These are phyloP conservation scores for Trametes cubensis DNA, from an alignment of 768 basidiomycete species.

Conservation along the genomic window DNA sequence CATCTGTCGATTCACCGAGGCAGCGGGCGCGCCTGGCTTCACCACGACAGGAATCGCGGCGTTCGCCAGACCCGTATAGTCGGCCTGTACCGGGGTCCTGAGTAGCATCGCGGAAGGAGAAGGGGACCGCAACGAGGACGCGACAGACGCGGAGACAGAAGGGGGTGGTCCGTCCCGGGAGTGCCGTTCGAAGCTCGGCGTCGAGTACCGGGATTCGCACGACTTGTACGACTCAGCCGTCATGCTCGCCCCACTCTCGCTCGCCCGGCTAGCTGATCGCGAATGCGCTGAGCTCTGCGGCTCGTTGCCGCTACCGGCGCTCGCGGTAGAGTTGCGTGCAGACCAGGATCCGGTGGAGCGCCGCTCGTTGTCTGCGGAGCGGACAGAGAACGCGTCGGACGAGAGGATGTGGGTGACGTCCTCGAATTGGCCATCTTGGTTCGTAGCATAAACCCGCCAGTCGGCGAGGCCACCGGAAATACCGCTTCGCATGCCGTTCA, in stretches of 20 bases:
- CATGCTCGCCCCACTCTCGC: constrained; percentile 30
- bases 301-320: not conserved
- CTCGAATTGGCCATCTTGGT: constrained; percentile 27
- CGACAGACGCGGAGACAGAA: not conserved
- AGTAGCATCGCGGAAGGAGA: constrained; percentile 16
- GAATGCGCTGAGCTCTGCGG: constrained; percentile 3
- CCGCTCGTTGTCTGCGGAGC: not conserved
- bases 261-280: constrained; percentile 20
- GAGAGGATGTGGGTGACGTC: constrained; percentile 34
- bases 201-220: constrained; percentile 34
- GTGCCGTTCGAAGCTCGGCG: constrained; percentile 22
- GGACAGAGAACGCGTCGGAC: constrained; percentile 21
- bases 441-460: constrained; percentile 23
- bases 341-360: constrained; percentile 3
- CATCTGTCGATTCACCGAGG: not conserved
- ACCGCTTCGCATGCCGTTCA: constrained; percentile 9
- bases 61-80: constrained; percentile 18
- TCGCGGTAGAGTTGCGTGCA: constrained; percentile 1
- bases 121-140: not conserved
- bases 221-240: constrained; percentile 33
- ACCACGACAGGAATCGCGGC: constrained; percentile 11
- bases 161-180: constrained; percentile 9
- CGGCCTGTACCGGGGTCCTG: constrained; percentile 7
- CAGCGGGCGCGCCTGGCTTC: not conserved
- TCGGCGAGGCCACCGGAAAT: constrained; percentile 10